Base-by-base conservation (phyloP, 768 basidiomycete genomes). In the Rhizopogon rudus region DNA sequence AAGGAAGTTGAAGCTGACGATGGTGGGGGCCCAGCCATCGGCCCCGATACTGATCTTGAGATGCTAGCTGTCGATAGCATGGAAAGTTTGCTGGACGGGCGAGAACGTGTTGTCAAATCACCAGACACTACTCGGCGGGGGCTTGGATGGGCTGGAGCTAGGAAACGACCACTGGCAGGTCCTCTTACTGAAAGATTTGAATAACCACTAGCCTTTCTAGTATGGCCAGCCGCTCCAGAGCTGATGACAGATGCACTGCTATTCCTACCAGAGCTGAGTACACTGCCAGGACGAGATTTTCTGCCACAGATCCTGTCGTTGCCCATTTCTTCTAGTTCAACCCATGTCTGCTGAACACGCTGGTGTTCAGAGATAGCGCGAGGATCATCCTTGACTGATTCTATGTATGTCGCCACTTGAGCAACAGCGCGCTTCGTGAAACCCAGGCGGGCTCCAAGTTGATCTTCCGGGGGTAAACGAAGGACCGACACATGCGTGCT, bases 301-400 rank as follows among this genome's bases (percentile, higher is more conserved):
- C 71, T 79, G 12, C 81, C 84, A 35, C 66, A 71, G 13, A 90
- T 69, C 40, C 80, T 79, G 57, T 93, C 91, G 44, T 76, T 77
- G 39, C 78, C 83, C 91, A 94, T 93, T 17, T 91, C 88, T 60
- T 84, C 80, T 41, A 94, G 72, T 70, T 95, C 92, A 20, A 65
- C 68, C 88, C 88, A 93, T 1, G 89, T 88, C 67, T 93, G 91
- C 42, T 81, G 71, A 40, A 92, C 73, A n/a, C 91, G 81, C 5
- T 75, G 72, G 44, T 77, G 74, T 65, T 94, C 91, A 6, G 75
- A 67, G 16, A 70, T 65, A 6, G 82, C 85, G 39, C 91, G 80
- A 20, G 68, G 56, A 69, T 94, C 92, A 54, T 82, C 74, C 3
- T 74, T 61, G 12, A 90, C 73, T 1, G 67, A 49, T 16, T 67